Conservation (phyloP, 176 grass and related monocot genomes). For the Thinopyrum elongatum region DNA sequence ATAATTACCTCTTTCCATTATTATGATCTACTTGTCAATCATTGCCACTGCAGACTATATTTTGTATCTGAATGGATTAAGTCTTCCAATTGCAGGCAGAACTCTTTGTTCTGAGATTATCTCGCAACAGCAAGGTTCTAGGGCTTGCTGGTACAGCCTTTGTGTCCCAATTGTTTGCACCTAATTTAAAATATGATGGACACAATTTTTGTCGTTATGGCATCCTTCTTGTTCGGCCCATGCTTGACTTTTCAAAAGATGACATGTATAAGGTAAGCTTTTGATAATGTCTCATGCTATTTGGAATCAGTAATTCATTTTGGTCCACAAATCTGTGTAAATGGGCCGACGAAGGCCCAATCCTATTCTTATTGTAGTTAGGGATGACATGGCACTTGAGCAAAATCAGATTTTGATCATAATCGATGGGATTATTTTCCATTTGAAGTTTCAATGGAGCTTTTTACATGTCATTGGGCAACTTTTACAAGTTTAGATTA, state of each 20-base stretch:
- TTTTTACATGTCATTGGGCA: not conserved
- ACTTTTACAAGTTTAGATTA: not conserved
- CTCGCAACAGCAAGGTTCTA: conserved; percentile 89
- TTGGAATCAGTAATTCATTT: not conserved
- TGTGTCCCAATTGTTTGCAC: conserved; percentile 74
- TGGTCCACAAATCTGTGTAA: not conserved
- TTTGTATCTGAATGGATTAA: conserved; percentile 12
- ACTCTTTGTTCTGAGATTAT: conserved; percentile 87
- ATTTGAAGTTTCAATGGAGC: not conserved
- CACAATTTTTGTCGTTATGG: conserved; percentile 35
- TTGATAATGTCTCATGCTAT: not conserved
- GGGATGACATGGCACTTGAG: not conserved
- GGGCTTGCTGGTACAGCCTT: conserved; percentile 98
- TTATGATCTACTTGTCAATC: not conserved
- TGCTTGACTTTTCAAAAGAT: conserved; percentile 94
- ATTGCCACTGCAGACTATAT: not conserved
- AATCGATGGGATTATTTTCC: not conserved
- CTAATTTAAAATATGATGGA: conserved; percentile 50
- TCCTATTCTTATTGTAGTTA: not conserved
- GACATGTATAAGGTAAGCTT: conserved; percentile 90
- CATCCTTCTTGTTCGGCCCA: conserved; percentile 82
- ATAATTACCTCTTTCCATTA: conserved; percentile 1
- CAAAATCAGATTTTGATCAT: not conserved
- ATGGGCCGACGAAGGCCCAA: not conserved
- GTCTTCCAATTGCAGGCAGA: conserved; percentile 67